Base-by-base conservation (phyloP, 805 yeast genomes). In the Kregervanrija fluxuum region DNA sequence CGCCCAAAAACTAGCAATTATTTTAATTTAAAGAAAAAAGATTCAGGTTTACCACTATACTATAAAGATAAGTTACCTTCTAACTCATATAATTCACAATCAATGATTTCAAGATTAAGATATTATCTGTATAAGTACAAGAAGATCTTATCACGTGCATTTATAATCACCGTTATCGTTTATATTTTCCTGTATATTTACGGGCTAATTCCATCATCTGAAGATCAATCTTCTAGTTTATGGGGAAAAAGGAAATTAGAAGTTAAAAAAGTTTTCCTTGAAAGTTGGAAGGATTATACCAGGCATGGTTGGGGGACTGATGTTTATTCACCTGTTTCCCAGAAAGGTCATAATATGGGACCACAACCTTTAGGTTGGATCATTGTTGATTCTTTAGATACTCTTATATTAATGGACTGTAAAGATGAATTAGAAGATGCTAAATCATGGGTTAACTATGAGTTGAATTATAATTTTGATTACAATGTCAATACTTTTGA, bases 361-460 rank as follows among this genome's bases (percentile, higher is more conserved):
- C 77, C 80, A 4, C 53, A 71, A 43, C 96, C 96, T 1, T 63
- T 90, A 51, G 97, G 97, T 1, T 89, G 96, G 96, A 85, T 89
- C 59, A 81, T 89, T 55, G 93, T 90, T 5, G 96, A 89, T 61
- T 74, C 91, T 1, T 64, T 90, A 42, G 97, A 90, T 56, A 85
- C 96, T 0, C 64, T 90, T 69, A 72, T 79, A 67, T 48, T 89
- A 16, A 88, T 89, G 95, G 83, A 74, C 43, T 73, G 79, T 28
- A 64, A 73, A 6, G 80, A 76, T 30, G 89, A 85, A 55, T 67
- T 84, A 31, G 63, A 61, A 33, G 71, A 75, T 30, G 90, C 95
- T 5, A 74, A 78, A 48, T 59, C 75, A 5, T 90, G 96, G 95
- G 83, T 90, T 40, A 71, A 74, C 40, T 66, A 80, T 45, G 87